phyloP scores from a whole-genome alignment of 176 grass and related monocot genomes.

The Bonia amplexicaulis region DNA sequence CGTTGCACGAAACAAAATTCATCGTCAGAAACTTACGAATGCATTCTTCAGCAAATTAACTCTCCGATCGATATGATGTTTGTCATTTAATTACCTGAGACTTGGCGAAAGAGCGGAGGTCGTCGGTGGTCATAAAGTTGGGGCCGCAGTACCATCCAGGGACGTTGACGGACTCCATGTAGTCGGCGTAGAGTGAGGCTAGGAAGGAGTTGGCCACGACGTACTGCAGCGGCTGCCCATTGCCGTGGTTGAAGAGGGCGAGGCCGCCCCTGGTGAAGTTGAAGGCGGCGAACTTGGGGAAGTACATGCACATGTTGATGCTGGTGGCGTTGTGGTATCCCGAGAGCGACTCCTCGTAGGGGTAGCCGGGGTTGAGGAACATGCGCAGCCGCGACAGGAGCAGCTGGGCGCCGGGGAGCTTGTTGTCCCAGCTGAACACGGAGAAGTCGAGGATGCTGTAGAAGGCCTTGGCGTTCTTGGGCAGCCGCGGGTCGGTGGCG shows the following conservation, averaged over 20 bases:
- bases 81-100: conserved; percentile 50
- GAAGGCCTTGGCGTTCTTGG: conserved; percentile 72
- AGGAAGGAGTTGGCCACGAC: conserved; percentile 63
- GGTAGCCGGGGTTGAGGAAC: conserved; percentile 87
- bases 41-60: not conserved
- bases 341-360: conserved; percentile 83
- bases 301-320: conserved; percentile 75
- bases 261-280: conserved; percentile 75
- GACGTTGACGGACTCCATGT: conserved; percentile 69
- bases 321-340: conserved; percentile 69
- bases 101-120: conserved; percentile 59
- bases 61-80: not conserved
- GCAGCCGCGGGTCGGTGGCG: conserved; percentile 72
- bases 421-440: conserved; percentile 99
- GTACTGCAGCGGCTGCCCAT: conserved; percentile 69
- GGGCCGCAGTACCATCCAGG: conserved; percentile 90
- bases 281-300: conserved; percentile 58
- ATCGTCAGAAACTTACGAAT: not conserved
- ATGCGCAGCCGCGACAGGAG: conserved; percentile 75
- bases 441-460: conserved; percentile 55
- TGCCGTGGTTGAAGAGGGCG: conserved; percentile 72
- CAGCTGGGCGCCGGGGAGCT: conserved; percentile 76
- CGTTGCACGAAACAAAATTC: not conserved
- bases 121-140: conserved; percentile 56
- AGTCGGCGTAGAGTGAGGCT: conserved; percentile 85